These are phyloP conservation scores for Hypericum androsaemum DNA, from an alignment of 345 rosid genomes.

Conservation along the genomic window DNA sequence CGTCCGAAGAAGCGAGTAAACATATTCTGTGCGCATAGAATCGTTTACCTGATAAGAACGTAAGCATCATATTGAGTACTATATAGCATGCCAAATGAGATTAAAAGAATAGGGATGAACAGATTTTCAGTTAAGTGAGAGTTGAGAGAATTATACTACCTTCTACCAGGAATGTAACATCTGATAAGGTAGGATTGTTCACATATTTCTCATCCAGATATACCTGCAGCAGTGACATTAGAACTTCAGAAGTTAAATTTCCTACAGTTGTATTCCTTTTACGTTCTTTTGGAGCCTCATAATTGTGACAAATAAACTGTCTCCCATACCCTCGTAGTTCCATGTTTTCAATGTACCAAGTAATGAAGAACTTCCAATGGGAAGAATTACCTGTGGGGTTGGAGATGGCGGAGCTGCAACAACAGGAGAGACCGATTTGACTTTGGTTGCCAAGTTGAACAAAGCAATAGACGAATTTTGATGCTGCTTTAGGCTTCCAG, in stretches of 20 bases:
- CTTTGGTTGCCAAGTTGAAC: conserved; percentile 47
- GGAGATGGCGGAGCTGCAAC: conserved; percentile 64
- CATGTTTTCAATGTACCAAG: too few species aligned
- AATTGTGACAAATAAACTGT: neutral
- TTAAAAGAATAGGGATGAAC: neutral
- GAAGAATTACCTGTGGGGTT: conserved; percentile 34
- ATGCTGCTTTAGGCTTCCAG: conserved; percentile 42
- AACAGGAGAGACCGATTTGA: conserved; percentile 33
- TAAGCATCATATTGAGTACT: neutral
- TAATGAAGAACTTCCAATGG: neutral
- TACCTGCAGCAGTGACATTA: conserved; percentile 27
- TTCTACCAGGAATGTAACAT: conserved; percentile 58
- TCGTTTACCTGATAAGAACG: conserved; percentile 33
- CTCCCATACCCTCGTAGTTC: too few species aligned
- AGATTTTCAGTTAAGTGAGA: neutral
- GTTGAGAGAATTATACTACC: conserved; percentile 23
- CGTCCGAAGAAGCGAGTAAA: conserved; percentile 71
- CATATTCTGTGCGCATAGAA: conserved; percentile 70
- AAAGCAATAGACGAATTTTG: conserved; percentile 46
- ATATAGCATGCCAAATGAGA: neutral
- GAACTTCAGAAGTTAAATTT: conserved; percentile 1
- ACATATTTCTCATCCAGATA: conserved; percentile 60
- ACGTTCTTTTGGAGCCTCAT: neutral
- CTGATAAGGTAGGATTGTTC: conserved; percentile 58
- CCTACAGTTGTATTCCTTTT: neutral